Evolutionary conservation across 768 basidiomycete genomes (phyloP).

Genomic region (Pisolithus marmoratus): DNA sequence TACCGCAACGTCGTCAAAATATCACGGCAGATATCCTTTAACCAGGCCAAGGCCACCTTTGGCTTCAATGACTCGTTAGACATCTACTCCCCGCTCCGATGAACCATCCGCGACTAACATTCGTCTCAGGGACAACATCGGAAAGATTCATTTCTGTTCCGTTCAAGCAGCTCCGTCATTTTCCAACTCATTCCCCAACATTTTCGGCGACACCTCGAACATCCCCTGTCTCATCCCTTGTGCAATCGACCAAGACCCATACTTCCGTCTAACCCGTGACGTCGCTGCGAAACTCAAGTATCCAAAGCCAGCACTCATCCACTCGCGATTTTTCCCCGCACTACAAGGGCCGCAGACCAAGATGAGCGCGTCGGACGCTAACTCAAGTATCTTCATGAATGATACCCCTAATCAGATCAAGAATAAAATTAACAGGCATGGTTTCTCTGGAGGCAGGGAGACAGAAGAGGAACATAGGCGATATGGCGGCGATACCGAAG

Average conservation of each 20-base stretch:
- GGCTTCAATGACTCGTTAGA: conserved; percentile 94
- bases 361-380: conserved; percentile 95
- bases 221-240: conserved; percentile 95
- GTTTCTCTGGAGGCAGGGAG: conserved; percentile 92
- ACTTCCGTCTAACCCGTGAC: conserved; percentile 97
- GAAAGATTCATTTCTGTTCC: conserved; percentile 93
- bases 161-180: conserved; percentile 96
- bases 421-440: conserved; percentile 94
- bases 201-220: conserved; percentile 77
- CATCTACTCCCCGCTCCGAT: background rate
- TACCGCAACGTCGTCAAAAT: conserved; percentile 93
- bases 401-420: conserved; percentile 92
- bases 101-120: background rate
- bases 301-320: conserved; percentile 87
- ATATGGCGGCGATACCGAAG: conserved; percentile 87
- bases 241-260: conserved; percentile 96
- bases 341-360: conserved; percentile 97
- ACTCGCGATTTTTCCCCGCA: conserved; percentile 97
- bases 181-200: conserved; percentile 97
- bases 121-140: conserved; percentile 85
- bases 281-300: conserved; percentile 92
- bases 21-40: conserved; percentile 88
- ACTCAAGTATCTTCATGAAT: conserved; percentile 94
- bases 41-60: conserved; percentile 91
- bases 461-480: conserved; percentile 92